A percentile compares a stretch with the other conserved stretches of the same genome.
These are phyloP conservation scores for Zanthoxylum bungeanum DNA, from an alignment of 345 rosid species.

Conservation along the genomic window DNA sequence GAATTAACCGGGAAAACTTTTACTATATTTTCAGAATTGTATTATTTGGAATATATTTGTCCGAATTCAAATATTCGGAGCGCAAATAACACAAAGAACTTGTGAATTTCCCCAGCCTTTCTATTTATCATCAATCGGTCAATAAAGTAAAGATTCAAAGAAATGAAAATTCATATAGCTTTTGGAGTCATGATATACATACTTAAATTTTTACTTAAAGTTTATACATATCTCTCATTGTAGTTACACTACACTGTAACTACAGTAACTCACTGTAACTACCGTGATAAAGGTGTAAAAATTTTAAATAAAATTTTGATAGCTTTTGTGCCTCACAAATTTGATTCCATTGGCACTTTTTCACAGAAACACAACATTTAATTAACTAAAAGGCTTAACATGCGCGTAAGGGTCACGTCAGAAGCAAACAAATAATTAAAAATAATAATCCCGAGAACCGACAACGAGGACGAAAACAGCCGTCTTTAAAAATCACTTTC, in stretches of 20 bases:
- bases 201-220: too few relatives aligned
- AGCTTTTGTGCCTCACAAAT: too few relatives aligned
- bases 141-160: not conserved
- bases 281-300: too few relatives aligned
- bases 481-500: slow-evolving; percentile 4
- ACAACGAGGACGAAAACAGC: slow-evolving; percentile 29
- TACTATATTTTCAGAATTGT: not conserved
- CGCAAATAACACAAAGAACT: not conserved
- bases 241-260: too few relatives aligned
- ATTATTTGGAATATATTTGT: not conserved
- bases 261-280: too few relatives aligned
- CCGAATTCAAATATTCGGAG: not conserved
- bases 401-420: slow-evolving; percentile 7
- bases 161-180: not conserved
- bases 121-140: not conserved
- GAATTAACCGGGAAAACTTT: not conserved
- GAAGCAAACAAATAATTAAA: not conserved
- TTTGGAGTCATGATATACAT: too few relatives aligned
- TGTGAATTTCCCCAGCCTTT: not conserved
- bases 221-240: too few relatives aligned
- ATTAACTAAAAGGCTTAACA: not conserved
- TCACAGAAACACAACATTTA: too few relatives aligned
- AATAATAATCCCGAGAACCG: slow-evolving; percentile 10
- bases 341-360: too few relatives aligned
- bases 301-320: too few relatives aligned